Evolutionary conservation across 768 basidiomycete species (phyloP), one percentile per base, ranked within the genome.

Genomic region (Termitomyces sp.): DNA sequence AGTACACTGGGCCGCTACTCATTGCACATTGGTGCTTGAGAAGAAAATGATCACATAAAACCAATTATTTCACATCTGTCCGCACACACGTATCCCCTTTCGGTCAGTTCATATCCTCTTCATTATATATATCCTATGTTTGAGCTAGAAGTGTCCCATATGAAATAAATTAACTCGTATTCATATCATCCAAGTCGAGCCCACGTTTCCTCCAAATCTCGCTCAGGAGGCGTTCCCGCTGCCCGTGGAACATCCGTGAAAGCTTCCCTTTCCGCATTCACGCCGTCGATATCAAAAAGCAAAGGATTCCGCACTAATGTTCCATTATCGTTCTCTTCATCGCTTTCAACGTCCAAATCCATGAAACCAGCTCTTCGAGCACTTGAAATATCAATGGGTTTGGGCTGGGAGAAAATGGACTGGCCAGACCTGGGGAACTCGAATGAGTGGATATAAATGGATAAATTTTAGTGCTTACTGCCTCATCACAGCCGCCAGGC

Each of bases 401-500:
- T 94, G 18, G 92, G 92, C 60, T 86, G 84, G 35, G 92, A 85
- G 73, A 94, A 94, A 72, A 94, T 93, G 3, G 91, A 93, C 69
- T 92, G 91, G 0, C 92, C 92, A 46, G 92, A 94, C 75, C 92
- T 94, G 55, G 40, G 57, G 33, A 45, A 51, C 15, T 32, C 22
- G 55, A 12, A 52, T 55, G 24, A 65, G 58, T 36, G 1, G 35
- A 38, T 51, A 48, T 12, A n/a, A 38, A 24, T 58, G 54, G 22
- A 50, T 18, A 32, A 57, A 9, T 45, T 13, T 69, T 67, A 42
- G 69, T 60, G 78, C 92, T 66, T 71, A 96, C 94, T 95, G 92
- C 75, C 96, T 83, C 85, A 98, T 90, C 54, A 98, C 94, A 22
- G 92, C 84, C 18, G 95, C 96, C 18, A 99, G 80, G 28, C 96